phyloP scores from a whole-genome alignment of 2,329 filamentous ascomycete genomes.

The Hypoxylon sp. region DNA sequence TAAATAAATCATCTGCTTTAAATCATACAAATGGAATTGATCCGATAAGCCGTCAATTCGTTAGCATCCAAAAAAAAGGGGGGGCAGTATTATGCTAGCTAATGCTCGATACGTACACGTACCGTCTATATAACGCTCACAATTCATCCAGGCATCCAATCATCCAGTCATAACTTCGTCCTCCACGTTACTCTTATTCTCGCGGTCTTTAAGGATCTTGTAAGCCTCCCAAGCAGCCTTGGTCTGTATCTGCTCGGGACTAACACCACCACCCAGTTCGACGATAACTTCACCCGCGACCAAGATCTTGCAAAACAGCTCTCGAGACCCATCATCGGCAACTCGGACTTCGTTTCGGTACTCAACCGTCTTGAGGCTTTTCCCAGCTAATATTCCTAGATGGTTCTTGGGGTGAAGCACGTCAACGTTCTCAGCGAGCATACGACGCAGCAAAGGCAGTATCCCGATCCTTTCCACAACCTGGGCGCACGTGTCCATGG shows the following conservation, averaged over 20 bases:
- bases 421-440: conserved; percentile 73
- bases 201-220: conserved; percentile 40
- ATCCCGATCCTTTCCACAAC: conserved; percentile 78
- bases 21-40: not conserved
- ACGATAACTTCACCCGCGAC: conserved; percentile 65
- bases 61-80: not conserved
- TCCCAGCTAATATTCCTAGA: conserved; percentile 71
- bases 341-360: conserved; percentile 63
- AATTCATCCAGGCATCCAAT: conserved; percentile 20
- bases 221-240: conserved; percentile 68
- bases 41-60: not conserved
- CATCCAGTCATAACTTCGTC: conserved; percentile 2
- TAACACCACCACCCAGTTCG: conserved; percentile 62
- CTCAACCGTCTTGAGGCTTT: conserved; percentile 60
- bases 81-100: not conserved
- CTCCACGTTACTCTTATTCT: not conserved
- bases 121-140: conserved; percentile 5
- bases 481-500: conserved; percentile 69
- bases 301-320: conserved; percentile 62
- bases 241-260: conserved; percentile 67
- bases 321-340: conserved; percentile 44
- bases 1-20: not conserved
- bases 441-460: conserved; percentile 71
- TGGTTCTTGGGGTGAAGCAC: conserved; percentile 76
- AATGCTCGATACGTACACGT: not conserved